phyloP scores from a whole-genome alignment of 345 rosid genomes.

The Mangifera indica region DNA sequence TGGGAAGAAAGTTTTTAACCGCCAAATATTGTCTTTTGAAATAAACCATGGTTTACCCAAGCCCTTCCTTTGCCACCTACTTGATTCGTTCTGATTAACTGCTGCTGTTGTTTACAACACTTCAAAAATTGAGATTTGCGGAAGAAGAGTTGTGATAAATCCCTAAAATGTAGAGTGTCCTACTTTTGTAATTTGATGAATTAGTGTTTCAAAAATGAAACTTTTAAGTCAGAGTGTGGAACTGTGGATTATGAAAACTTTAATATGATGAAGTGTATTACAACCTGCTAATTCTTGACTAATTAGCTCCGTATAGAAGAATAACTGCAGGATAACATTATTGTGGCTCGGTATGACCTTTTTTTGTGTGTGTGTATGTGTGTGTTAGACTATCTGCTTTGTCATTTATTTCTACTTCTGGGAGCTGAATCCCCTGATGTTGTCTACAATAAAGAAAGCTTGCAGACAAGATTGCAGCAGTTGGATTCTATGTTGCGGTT shows the following conservation, averaged over 20 bases:
- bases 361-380: too few relatives aligned
- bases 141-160: not conserved
- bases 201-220: not conserved
- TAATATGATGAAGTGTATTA: not conserved
- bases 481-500: conserved; percentile 67
- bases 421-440: not conserved
- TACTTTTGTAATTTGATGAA: not conserved
- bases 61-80: not conserved
- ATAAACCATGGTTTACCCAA: not conserved
- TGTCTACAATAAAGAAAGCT: conserved; percentile 46
- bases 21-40: not conserved
- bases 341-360: not conserved
- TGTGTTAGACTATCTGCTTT: not conserved
- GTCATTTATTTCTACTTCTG: not conserved
- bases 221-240: not conserved
- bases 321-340: not conserved
- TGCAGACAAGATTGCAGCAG: conserved; percentile 75
- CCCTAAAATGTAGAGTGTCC: not conserved
- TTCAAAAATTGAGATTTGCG: not conserved
- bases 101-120: not conserved
- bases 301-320: not conserved
- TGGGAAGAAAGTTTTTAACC: not conserved
- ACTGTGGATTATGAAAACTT: not conserved
- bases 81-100: too few relatives aligned
- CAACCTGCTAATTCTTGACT: not conserved